These are phyloP conservation scores for Bjerkandera adusta DNA, from an alignment of 1,284 basidiomycete genomes.

Conservation along the genomic window DNA sequence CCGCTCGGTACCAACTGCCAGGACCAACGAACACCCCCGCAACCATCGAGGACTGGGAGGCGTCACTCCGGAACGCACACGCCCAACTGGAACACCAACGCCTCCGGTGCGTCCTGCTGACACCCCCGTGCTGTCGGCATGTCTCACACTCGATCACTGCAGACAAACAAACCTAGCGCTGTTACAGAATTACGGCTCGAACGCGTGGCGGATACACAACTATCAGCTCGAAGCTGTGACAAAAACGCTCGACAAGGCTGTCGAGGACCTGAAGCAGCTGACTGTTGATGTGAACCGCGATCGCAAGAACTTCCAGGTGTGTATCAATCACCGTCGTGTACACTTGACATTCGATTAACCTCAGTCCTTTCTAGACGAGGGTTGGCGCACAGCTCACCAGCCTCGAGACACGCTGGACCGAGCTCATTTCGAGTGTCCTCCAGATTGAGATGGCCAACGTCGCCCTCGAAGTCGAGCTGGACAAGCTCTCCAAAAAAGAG, in stretches of 20 bases:
- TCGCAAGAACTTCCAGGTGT: constrained; percentile 81
- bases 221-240: constrained; percentile 81
- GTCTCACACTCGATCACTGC: constrained; percentile 9
- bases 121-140: neutral
- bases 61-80: constrained; percentile 76
- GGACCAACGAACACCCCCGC: constrained; percentile 63
- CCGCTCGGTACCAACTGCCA: constrained; percentile 77
- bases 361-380: constrained; percentile 51
- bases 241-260: constrained; percentile 68
- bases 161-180: constrained; percentile 86
- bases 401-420: constrained; percentile 85
- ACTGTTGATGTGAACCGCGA: constrained; percentile 84
- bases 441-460: constrained; percentile 94
- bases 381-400: constrained; percentile 75
- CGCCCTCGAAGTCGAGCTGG: constrained; percentile 75
- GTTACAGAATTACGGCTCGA: constrained; percentile 84
- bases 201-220: constrained; percentile 91
- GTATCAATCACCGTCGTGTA: constrained; percentile 17
- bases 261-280: constrained; percentile 72
- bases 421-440: constrained; percentile 81
- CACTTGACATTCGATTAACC: neutral
- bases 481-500: constrained; percentile 52
- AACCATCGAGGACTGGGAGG: constrained; percentile 77
- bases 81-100: constrained; percentile 91
- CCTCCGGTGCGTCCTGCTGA: constrained; percentile 58